Evolutionary conservation across 768 basidiomycete genomes (phyloP).

Genomic region (Tricholoma matsutake): DNA sequence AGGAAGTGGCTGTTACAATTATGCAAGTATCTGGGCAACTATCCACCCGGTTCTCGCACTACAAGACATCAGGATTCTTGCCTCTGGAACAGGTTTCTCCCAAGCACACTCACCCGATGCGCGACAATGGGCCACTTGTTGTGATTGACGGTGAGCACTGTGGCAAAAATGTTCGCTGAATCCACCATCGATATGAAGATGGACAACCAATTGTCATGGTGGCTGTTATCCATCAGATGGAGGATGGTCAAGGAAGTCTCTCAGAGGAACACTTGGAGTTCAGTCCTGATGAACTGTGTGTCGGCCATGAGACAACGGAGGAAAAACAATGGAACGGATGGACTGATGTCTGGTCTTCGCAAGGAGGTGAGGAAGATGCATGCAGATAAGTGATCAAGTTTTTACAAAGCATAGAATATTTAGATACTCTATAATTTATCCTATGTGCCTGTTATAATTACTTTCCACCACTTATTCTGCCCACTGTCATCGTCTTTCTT

Average conservation of each 20-base stretch:
- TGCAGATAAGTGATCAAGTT: neutral
- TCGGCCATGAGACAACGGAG: neutral
- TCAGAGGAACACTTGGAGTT: neutral
- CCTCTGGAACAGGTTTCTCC: too few species aligned
- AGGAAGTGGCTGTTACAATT: neutral
- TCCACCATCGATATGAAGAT: slow-evolving; percentile 1
- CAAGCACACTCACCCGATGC: neutral
- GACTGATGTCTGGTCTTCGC: neutral
- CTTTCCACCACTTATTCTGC: neutral
- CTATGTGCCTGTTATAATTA: neutral
- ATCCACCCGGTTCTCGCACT: neutral
- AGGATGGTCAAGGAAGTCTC: neutral
- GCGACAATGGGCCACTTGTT: slow-evolving; percentile 2
- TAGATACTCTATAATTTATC: neutral
- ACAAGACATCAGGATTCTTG: too few species aligned
- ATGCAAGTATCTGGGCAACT: neutral
- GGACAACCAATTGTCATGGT: neutral
- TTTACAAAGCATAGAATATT: neutral
- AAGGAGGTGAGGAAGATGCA: neutral
- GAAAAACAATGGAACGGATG: neutral
- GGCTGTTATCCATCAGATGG: neutral
- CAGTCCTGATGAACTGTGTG: slow-evolving; percentile 1
- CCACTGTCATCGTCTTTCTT: neutral
- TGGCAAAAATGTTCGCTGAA: neutral
- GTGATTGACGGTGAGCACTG: slow-evolving; percentile 1